Conservation (phyloP, 352 stramenopile species). For the Globisporangium uncinulatum region DNA sequence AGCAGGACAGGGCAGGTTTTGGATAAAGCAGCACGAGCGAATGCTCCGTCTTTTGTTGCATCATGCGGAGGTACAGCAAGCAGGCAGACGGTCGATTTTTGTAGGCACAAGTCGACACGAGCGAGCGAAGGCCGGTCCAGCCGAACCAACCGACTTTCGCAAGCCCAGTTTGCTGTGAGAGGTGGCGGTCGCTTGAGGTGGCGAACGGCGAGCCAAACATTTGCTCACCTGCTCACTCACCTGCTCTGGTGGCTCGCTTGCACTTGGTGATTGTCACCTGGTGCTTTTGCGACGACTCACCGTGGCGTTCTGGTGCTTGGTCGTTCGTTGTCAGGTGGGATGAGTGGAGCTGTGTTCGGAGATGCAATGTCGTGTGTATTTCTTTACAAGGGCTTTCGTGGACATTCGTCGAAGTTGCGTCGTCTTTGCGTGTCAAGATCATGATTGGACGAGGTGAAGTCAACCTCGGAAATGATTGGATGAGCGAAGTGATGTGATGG, state of each 20-base stretch:
- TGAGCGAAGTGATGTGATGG: neutral
- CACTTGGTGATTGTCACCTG: no score
- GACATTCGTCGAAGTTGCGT: no score
- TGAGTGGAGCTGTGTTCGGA: neutral
- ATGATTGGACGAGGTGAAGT: neutral
- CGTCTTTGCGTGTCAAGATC: neutral
- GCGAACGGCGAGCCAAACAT: no score
- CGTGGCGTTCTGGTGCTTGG: neutral
- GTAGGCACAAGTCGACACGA: no score
- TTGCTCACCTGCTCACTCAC: neutral
- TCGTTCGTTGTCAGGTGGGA: neutral
- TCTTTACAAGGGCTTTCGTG: neutral
- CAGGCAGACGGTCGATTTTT: neutral
- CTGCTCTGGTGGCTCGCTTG: no score
- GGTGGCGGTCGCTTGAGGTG: no score
- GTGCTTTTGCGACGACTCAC: neutral
- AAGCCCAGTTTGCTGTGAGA: no score
- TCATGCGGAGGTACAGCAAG: no score
- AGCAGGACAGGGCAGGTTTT: neutral
- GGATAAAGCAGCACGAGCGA: neutral
- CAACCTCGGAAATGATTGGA: neutral
- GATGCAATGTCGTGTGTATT: neutral
- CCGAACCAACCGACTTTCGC: no score
- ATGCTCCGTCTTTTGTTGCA: slow-evolving; percentile 1
- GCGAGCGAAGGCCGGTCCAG: no score